Base-by-base conservation (phyloP, 2,329 filamentous ascomycete genomes). In the Sporothrix humicola region DNA sequence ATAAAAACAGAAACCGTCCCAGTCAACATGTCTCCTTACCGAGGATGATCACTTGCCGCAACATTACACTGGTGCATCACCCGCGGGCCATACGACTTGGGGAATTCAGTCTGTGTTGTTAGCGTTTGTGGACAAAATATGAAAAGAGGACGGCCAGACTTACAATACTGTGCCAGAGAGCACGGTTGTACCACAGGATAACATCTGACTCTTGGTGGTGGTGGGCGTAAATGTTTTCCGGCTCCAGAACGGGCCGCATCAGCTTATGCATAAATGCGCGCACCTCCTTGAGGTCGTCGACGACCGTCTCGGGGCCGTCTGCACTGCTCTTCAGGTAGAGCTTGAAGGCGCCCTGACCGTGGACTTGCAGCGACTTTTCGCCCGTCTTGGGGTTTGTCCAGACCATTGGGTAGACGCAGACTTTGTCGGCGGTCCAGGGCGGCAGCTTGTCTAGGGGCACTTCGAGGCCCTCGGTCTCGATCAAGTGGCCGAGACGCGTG, bases 51-150 rank as follows among this genome's bases (percentile, higher is more conserved):
- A 42, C 77, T 78, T 0, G 77, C 77, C 6, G 78, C 77, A 5
- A 79, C 72, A 63, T 81, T 82, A 72, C 81, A 82, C 74, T 82
- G 81, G 75, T 82, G 81, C 81, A 82, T 82, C 56, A 82, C 77
- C 17, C 81, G 78, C 7, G 81, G 80, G 0, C 81, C 81, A 72
- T 82, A 82, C 1, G 80, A 81, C 73, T 81, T 79, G 4, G 81
- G 81, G 68, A 82, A 82, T 59, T 82, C 81, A 12, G 78, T 79
- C 77, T 73, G 48, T 7, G 3, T 59, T 2, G 50, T 58, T 68
- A 63, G 65, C 20, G 17, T 13, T 17, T 31, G 7, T 2, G 15
- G 10, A 26, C 20, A 26, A 23, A 56, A 7, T 15, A 7, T 1
- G 10, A 15, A 23, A 26, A 1, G 3, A 10, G 31, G 20, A 13